A percentile compares a stretch with the other conserved stretches of the same genome.
phyloP scores from a whole-genome alignment of 768 basidiomycete genomes.

The Cantharellus cinnabarinus region DNA sequence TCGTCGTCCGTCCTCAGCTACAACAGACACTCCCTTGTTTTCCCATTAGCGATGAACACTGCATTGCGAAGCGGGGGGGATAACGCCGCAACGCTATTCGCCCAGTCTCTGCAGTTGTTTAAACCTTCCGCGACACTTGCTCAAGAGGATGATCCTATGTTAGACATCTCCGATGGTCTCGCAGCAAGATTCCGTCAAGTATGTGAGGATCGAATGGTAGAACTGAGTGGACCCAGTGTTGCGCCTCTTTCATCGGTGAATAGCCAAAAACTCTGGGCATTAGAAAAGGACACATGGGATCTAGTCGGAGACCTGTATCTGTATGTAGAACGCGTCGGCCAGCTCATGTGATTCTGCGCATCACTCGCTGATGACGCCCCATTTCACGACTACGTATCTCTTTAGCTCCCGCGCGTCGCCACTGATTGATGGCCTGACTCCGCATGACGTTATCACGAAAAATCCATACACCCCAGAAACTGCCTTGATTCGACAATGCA shows the following conservation, averaged over 20 bases:
- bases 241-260: background rate
- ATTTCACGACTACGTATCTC: background rate
- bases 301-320: slow-evolving; percentile 14
- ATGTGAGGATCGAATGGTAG: background rate
- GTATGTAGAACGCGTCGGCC: slow-evolving; percentile 7
- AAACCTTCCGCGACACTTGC: background rate
- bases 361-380: background rate
- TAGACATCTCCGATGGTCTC: background rate
- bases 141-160: background rate
- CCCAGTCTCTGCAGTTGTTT: slow-evolving; percentile 1
- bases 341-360: background rate
- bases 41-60: background rate
- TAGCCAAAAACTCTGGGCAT: slow-evolving; percentile 6
- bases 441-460: slow-evolving; percentile 34
- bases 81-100: background rate
- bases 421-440: slow-evolving; percentile 24
- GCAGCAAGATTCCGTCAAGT: background rate
- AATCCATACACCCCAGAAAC: slow-evolving; percentile 73
- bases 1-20: background rate
- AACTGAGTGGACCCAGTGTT: background rate
- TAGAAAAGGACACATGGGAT: slow-evolving; percentile 14
- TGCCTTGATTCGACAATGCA: slow-evolving; percentile 51
- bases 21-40: background rate
- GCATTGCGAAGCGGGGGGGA: background rate
- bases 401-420: slow-evolving; percentile 49